Percentiles rank a stretch among this genome's conserved stretches.
Evolutionary conservation across 2,329 filamentous ascomycete species (phyloP).

Genomic region (Macrophomina tecta): DNA sequence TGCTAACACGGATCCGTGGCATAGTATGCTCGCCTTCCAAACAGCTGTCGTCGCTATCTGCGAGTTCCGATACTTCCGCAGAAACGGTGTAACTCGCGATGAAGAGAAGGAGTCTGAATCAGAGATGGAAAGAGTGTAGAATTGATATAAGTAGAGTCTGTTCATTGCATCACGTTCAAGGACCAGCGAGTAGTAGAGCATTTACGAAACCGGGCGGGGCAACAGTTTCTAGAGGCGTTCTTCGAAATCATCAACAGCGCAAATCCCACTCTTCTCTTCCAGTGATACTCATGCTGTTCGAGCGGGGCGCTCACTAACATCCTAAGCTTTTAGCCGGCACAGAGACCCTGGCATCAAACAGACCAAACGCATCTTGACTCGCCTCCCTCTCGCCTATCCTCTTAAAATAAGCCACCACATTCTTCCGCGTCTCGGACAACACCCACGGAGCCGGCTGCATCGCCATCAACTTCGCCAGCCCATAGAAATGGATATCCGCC

Average conservation of each 20-base stretch:
- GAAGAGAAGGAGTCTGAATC: background rate
- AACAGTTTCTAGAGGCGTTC: too few relatives aligned
- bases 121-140: background rate
- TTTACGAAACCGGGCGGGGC: too few relatives aligned
- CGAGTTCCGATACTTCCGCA: conserved; percentile 1
- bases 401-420: conserved; percentile 6
- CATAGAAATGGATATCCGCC: background rate
- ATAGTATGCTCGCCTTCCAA: conserved; percentile 3
- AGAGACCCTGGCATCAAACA: background rate
- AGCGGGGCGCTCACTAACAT: too few relatives aligned
- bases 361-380: background rate
- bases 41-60: background rate
- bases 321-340: background rate
- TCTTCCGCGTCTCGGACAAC: background rate
- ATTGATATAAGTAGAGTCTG: too few relatives aligned
- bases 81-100: background rate
- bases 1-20: background rate
- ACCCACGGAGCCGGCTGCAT: background rate
- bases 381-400: conserved; percentile 7
- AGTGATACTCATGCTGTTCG: too few relatives aligned
- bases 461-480: background rate
- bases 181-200: background rate
- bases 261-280: too few relatives aligned
- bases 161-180: too few relatives aligned
- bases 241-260: too few relatives aligned